Base-by-base conservation (phyloP, 1,284 basidiomycete genomes). In the Ganoderma leucocontextum region DNA sequence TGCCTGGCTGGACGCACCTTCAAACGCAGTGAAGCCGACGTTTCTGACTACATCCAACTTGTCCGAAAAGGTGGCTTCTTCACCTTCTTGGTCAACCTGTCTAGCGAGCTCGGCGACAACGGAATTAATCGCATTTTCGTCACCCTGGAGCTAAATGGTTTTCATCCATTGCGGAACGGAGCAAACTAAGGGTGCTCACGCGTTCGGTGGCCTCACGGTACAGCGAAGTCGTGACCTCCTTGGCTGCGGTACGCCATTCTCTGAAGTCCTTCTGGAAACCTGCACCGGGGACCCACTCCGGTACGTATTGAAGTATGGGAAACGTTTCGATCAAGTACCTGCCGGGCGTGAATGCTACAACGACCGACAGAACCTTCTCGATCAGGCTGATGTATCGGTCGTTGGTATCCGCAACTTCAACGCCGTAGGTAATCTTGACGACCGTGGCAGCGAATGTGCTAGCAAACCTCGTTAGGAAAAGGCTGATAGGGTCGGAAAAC, bases 271-370 rank as follows among this genome's bases (percentile, higher is more conserved):
- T 38, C 60, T 74, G 68, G 39, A 72, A 70, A 22, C 66, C 67
- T 10, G 72, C 70, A 4, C 75, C 73, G 1, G 75, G 76, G 17
- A 75, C 53, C 76, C 76, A 77, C n/a, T 35, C 29, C 1, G 76
- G 75, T 9, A 74, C 64, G 39, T 69, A 49, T 42, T 62, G 62
- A 22, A 76, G 36, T 57, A 70, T 35, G 4, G 74, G 74, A 22
- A 76, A 19, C 44, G 47, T 49, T 22, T 68, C 64, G 12, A 73
- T 57, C 38, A 68, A 38, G n/a, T 69, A 66, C 57, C 62, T 65
- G 6, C 66, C 66, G 2, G 71, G 47, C 2, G 68, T 49, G 10
- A 66, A 64, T 15, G 64, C 63, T 19, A 62, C 63, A 6, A 74
- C 36, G 22, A 49, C 63, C 1, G 33, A 33, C 12, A 73, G 33